phyloP scores from a whole-genome alignment of 805 yeast species.

The Candida anglica region DNA sequence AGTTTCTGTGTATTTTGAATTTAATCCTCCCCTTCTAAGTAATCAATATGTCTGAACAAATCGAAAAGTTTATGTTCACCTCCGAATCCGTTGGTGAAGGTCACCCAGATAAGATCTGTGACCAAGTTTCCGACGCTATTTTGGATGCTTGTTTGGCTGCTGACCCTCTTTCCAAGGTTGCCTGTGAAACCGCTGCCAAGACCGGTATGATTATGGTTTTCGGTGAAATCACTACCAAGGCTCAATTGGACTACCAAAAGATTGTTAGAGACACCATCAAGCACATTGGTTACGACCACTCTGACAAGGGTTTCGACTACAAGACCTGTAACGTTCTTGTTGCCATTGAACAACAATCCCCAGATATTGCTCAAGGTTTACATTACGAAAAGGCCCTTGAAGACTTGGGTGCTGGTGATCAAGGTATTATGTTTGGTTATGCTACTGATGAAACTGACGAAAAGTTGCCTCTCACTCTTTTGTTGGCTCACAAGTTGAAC shows the following conservation, averaged over 20 bases:
- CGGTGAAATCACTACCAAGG: constrained; percentile 98
- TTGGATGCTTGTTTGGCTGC: constrained; percentile 94
- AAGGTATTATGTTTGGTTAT: constrained; percentile 99
- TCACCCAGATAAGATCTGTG: constrained; percentile 95
- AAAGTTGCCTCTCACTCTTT: constrained; percentile 89
- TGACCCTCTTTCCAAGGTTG: constrained; percentile 98
- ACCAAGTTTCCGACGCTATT: constrained; percentile 97
- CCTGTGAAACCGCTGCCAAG: constrained; percentile 98
- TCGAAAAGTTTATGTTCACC: constrained; percentile 57
- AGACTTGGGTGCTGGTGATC: constrained; percentile 99
- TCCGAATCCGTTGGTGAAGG: constrained; percentile 94
- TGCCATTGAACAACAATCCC: constrained; percentile 99
- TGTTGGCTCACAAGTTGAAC: constrained; percentile 93
- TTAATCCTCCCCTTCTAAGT: too few species aligned
- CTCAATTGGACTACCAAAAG: constrained; percentile 93
- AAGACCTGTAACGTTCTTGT: constrained; percentile 98
- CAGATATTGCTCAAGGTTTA: constrained; percentile 99
- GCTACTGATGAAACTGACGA: constrained; percentile 99
- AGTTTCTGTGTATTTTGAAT: too few species aligned
- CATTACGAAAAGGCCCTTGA: constrained; percentile 94
- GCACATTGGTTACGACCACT: constrained; percentile 95
- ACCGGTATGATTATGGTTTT: constrained; percentile 99
- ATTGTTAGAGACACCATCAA: constrained; percentile 97
- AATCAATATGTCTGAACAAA: too few species aligned
- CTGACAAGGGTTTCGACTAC: constrained; percentile 97